Conservation (phyloP, 257 asterid genomes). For the Scutellaria barbata region DNA sequence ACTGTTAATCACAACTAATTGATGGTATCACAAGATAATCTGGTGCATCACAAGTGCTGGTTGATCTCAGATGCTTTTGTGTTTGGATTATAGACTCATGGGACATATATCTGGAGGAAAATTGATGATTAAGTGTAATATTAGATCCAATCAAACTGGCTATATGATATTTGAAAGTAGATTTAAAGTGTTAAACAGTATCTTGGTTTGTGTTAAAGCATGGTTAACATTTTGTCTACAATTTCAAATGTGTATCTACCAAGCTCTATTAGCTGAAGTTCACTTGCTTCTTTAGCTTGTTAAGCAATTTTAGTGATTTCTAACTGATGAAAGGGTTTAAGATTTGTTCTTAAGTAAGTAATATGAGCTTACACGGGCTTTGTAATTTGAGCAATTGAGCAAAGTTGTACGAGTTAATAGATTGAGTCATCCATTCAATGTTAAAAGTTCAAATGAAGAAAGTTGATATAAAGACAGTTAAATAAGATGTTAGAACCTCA, state of each 20-base stretch:
- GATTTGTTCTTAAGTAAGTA: slow-evolving; percentile 6
- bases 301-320: slow-evolving; percentile 6
- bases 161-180: slow-evolving; percentile 2
- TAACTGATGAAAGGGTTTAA: background rate
- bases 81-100: slow-evolving; percentile 11
- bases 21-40: background rate
- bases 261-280: background rate
- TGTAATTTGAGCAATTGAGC: background rate
- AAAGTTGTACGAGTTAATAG: background rate
- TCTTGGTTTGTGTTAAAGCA: background rate
- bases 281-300: slow-evolving; percentile 14
- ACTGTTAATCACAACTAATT: background rate
- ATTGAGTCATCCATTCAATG: background rate
- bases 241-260: slow-evolving; percentile 10
- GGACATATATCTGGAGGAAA: background rate
- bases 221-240: background rate
- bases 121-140: slow-evolving; percentile 9
- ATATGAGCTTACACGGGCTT: background rate
- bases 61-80: background rate
- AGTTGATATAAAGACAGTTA: background rate
- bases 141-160: background rate
- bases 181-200: background rate
- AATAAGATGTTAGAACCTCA: slow-evolving; percentile 12
- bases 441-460: background rate
- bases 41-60: slow-evolving; percentile 16